Evolutionary conservation across 257 asterid genomes (phyloP), one percentile per base, ranked within the genome.

Genomic region (Solanum lycopersicoides): DNA sequence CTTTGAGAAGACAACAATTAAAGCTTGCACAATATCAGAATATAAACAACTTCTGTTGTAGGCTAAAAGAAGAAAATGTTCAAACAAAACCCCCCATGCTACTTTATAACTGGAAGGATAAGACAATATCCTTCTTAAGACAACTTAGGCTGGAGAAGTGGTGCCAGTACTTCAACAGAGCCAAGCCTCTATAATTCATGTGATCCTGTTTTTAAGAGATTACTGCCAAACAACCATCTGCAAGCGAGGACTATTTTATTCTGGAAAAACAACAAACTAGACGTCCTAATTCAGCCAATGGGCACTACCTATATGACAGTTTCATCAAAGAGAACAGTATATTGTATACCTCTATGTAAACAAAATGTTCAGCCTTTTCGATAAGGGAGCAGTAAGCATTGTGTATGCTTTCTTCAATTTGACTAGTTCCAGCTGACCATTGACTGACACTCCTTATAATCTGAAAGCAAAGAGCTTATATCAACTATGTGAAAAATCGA

Each of bases 351-450:
- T 96, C 98, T 56, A 96, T 95, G 90, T 96, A 96, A 79, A 96
- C 91, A 87, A 92, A 94, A 88, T 94, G 98, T 86, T 96, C 98
- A 53, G 98, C 99, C 91, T 93, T 95, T 87, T 96, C 98, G 86
- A 96, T 96, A 56, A 96, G 95, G 34, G 98, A 94, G 90, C 98
- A 94, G 88, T 96, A 96, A 59, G 99, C 97, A 86, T 88, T 92
- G 92, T 96, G 99, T 87, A 96, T 95, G 88, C 99, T 96, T 85
- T 94, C 98, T 91, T 96, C 99, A 85, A 69, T 93, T 91, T 96
- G 99, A 92, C 98, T 94, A 77, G 99, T 95, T 87, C 99, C 99
- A 30, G 99, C 99, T 21, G 99, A 96, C 99, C 99, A 96, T 83
- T 96, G 98, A 91, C 98, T 94, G 88, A 95, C 99, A 89, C 98